phyloP scores from a whole-genome alignment of 345 rosid genomes.

The Acer saccharum region DNA sequence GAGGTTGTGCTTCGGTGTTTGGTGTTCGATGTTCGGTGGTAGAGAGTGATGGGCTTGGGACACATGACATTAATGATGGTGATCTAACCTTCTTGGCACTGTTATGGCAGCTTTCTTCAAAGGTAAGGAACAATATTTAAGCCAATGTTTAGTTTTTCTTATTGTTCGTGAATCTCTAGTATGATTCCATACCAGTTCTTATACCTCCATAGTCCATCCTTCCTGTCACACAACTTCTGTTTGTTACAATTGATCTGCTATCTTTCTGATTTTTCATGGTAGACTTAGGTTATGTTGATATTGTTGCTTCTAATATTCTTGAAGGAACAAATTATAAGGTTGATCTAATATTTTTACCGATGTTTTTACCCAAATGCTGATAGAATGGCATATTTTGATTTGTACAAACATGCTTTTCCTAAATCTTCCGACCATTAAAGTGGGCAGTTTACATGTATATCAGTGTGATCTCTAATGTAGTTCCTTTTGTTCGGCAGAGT shows the following conservation, averaged over 20 bases:
- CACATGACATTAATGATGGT: slow-evolving; percentile 61
- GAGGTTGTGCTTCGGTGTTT: slow-evolving; percentile 85
- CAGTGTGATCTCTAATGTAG: neutral
- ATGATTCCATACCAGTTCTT: neutral
- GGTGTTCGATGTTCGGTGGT: slow-evolving; percentile 87
- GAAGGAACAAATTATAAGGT: neutral
- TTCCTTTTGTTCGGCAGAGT: neutral
- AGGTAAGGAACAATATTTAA: slow-evolving; percentile 47
- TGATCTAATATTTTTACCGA: neutral
- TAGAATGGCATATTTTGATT: neutral
- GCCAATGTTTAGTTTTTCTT: neutral
- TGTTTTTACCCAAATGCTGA: neutral
- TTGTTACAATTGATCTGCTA: neutral
- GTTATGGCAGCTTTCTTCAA: slow-evolving; percentile 90
- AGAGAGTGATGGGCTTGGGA: slow-evolving; percentile 87
- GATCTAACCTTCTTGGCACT: slow-evolving; percentile 63
- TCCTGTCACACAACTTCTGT: neutral
- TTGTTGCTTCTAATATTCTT: neutral
- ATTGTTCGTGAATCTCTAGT: neutral
- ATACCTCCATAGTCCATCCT: neutral
- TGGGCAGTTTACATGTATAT: neutral
- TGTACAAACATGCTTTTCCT: neutral
- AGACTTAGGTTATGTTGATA: neutral
- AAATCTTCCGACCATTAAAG: neutral
- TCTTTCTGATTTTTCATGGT: neutral